phyloP scores from a whole-genome alignment of 306 rosid genomes.

The Prinsepia uniflora region DNA sequence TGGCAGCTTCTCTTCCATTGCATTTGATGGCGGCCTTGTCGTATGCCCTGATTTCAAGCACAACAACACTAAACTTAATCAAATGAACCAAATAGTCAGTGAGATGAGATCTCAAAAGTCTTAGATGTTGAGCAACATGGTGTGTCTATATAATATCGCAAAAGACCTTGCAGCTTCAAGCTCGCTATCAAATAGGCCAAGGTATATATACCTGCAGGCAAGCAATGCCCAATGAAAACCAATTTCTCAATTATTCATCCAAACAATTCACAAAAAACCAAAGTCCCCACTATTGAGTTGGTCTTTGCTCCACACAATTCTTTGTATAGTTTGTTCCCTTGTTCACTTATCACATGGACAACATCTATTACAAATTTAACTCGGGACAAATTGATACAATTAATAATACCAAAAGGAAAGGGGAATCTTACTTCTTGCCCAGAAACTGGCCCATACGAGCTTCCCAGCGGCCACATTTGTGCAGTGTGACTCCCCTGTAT shows the following conservation, averaged over 20 bases:
- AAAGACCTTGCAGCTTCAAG: slow-evolving; percentile 92
- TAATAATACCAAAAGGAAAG: background rate
- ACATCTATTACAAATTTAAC: background rate
- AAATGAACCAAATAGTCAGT: slow-evolving; percentile 6
- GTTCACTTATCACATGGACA: background rate
- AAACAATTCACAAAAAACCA: background rate
- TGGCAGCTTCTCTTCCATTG: slow-evolving; percentile 86
- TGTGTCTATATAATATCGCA: slow-evolving; percentile 20
- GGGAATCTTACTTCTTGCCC: slow-evolving; percentile 67
- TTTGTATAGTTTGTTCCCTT: background rate
- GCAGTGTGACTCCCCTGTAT: slow-evolving; percentile 89
- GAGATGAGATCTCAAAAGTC: slow-evolving; percentile 16
- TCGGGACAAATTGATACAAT: background rate
- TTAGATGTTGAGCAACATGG: slow-evolving; percentile 11
- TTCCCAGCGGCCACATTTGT: slow-evolving; percentile 97
- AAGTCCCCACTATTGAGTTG: background rate
- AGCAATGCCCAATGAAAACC: slow-evolving; percentile 36
- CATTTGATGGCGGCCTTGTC: slow-evolving; percentile 87
- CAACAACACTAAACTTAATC: slow-evolving; percentile 19
- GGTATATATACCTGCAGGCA: slow-evolving; percentile 86
- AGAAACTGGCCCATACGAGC: slow-evolving; percentile 98
- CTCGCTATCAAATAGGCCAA: slow-evolving; percentile 89
- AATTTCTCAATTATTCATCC: slow-evolving; percentile 23
- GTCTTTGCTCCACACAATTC: background rate
- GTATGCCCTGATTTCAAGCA: slow-evolving; percentile 61